Conservation (phyloP, 257 asterid genomes). For the Cynanchum wilfordii region DNA sequence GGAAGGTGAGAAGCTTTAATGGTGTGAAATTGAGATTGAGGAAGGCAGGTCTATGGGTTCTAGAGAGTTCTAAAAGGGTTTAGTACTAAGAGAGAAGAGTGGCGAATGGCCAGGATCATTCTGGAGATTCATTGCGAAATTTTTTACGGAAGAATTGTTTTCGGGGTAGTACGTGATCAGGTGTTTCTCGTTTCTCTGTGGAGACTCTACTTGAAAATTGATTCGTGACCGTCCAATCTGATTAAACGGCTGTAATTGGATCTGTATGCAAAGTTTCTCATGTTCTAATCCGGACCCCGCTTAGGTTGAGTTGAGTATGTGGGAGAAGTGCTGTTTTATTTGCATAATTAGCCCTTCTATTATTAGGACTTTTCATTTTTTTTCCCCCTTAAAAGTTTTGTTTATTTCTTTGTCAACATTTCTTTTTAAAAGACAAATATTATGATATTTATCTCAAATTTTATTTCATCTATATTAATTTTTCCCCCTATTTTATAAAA, state of each 20-base stretch:
- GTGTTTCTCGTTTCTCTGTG: not conserved
- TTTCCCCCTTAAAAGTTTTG: no score
- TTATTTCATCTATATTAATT: no score
- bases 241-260: not conserved
- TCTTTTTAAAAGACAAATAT: no score
- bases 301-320: no score
- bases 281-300: no score
- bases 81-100: not conserved
- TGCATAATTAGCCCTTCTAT: no score
- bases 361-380: no score
- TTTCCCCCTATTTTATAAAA: no score
- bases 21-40: not conserved
- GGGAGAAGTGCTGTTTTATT: no score
- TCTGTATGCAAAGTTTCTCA: no score
- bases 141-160: not conserved
- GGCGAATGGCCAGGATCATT: slow-evolving; percentile 19
- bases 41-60: slow-evolving; percentile 15
- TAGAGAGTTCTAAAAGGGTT: slow-evolving; percentile 25
- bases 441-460: no score
- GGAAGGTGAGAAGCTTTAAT: not conserved
- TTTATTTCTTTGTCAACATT: no score
- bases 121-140: slow-evolving; percentile 3
- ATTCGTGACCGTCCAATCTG: not conserved
- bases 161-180: not conserved
- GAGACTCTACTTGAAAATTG: not conserved